Conservation (phyloP, 192 early-diverging fungal genomes). For the Linderina pennispora region DNA sequence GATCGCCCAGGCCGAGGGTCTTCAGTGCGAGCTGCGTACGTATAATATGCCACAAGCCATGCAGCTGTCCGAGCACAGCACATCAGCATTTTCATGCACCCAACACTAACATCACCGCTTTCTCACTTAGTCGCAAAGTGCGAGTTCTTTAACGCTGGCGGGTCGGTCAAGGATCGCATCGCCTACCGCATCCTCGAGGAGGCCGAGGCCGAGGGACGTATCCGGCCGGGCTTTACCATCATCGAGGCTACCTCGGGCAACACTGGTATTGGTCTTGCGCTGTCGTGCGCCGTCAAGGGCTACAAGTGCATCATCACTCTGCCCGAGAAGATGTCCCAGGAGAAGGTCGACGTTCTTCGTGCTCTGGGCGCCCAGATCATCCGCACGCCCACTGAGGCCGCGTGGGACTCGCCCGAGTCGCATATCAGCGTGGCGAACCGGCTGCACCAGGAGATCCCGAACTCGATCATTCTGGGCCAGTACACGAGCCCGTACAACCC, state of each 20-base stretch:
- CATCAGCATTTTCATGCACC: background rate
- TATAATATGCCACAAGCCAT: slow-evolving; percentile 3
- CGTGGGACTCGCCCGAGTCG: slow-evolving; percentile 97
- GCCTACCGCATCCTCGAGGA: slow-evolving; percentile 94
- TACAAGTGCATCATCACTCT: slow-evolving; percentile 98
- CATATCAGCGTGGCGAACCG: slow-evolving; percentile 96
- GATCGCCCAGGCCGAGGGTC: slow-evolving; percentile 77
- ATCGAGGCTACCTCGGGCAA: slow-evolving; percentile 99
- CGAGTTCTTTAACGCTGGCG: slow-evolving; percentile 98
- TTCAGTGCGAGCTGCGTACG: slow-evolving; percentile 85
- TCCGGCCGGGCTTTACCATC: slow-evolving; percentile 90
- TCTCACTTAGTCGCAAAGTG: slow-evolving; percentile 73
- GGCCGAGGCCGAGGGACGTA: slow-evolving; percentile 83
- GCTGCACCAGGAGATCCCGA: slow-evolving; percentile 90
- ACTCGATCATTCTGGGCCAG: slow-evolving; percentile 96
- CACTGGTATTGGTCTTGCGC: slow-evolving; percentile 97
- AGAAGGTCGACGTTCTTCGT: slow-evolving; percentile 98
- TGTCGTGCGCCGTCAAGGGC: slow-evolving; percentile 97
- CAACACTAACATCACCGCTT: no score
- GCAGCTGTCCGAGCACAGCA: background rate
- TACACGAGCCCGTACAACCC: slow-evolving; percentile 98
- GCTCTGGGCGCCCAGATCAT: slow-evolving; percentile 96
- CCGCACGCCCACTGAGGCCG: slow-evolving; percentile 98
- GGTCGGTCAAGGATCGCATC: slow-evolving; percentile 99
- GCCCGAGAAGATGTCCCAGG: slow-evolving; percentile 99